A percentile compares a stretch with the other conserved stretches of the same genome.
Conservation (phyloP, 2,329 filamentous ascomycete genomes). For the Trichophyton rubrum region DNA sequence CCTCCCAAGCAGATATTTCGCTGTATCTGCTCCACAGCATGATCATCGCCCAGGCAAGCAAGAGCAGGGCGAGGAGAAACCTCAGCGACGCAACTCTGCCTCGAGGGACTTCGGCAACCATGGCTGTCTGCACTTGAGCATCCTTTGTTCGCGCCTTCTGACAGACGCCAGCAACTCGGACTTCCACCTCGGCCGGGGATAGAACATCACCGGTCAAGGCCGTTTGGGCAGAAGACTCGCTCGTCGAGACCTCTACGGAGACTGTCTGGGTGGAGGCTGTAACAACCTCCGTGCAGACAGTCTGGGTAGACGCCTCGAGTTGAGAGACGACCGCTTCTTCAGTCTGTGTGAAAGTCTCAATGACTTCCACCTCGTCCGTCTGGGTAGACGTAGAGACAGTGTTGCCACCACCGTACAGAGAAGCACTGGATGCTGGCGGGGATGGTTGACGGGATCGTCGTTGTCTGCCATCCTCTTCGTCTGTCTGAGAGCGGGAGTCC, state of each 20-base stretch:
- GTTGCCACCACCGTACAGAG: slow-evolving; percentile 5
- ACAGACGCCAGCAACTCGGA: slow-evolving; percentile 1
- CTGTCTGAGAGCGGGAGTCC: neutral
- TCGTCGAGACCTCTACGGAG: neutral
- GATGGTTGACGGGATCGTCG: neutral
- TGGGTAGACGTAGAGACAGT: slow-evolving; percentile 2
- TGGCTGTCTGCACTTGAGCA: slow-evolving; percentile 10
- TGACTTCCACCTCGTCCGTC: slow-evolving; percentile 5
- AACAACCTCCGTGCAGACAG: slow-evolving; percentile 3
- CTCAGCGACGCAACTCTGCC: slow-evolving; percentile 3
- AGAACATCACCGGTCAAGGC: slow-evolving; percentile 5
- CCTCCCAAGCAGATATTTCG: slow-evolving; percentile 7
- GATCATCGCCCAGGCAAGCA: slow-evolving; percentile 11
- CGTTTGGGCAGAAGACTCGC: slow-evolving; percentile 2
- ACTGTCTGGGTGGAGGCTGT: slow-evolving; percentile 8
- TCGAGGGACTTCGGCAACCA: slow-evolving; percentile 5
- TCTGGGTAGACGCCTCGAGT: neutral
- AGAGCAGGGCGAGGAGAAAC: slow-evolving; percentile 8
- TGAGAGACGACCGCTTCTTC: neutral
- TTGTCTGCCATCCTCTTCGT: neutral
- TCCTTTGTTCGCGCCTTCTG: slow-evolving; percentile 7
- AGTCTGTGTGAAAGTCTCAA: slow-evolving; percentile 8
- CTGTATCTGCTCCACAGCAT: slow-evolving; percentile 5
- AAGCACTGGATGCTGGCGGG: neutral
- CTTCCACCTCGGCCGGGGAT: slow-evolving; percentile 5